phyloP scores from a whole-genome alignment of 805 yeast species.

The Candida qinlingensis region DNA sequence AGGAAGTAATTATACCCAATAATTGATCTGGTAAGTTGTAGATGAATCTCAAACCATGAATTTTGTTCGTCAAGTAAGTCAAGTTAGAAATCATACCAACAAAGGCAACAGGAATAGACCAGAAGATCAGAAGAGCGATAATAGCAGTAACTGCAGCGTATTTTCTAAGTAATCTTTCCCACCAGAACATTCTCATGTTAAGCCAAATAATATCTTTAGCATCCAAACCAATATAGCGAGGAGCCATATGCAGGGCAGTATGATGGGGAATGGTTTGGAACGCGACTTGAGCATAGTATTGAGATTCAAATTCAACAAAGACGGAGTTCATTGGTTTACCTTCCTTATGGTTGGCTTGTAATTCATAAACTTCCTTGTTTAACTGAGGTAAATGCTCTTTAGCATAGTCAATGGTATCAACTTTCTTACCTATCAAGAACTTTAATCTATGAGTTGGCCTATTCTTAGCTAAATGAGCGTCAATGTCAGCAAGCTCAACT shows the following conservation, averaged over 20 bases:
- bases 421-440: slow-evolving; percentile 47
- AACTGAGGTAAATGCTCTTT: slow-evolving; percentile 51
- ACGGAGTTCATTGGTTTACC: slow-evolving; percentile 69
- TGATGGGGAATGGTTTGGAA: slow-evolving; percentile 60
- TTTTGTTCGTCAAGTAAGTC: slow-evolving; percentile 51
- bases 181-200: slow-evolving; percentile 74
- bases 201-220: slow-evolving; percentile 65
- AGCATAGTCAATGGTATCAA: slow-evolving; percentile 57
- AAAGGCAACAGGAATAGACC: slow-evolving; percentile 78
- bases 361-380: slow-evolving; percentile 47
- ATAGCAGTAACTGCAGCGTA: slow-evolving; percentile 49
- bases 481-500: slow-evolving; percentile 40
- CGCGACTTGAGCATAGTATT: slow-evolving; percentile 71
- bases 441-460: slow-evolving; percentile 54
- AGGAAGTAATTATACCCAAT: slow-evolving; percentile 61
- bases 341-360: slow-evolving; percentile 46
- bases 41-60: slow-evolving; percentile 52
- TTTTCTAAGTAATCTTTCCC: slow-evolving; percentile 60
- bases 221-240: slow-evolving; percentile 56
- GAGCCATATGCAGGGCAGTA: slow-evolving; percentile 56
- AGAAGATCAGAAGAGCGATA: slow-evolving; percentile 49
- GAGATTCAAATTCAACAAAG: slow-evolving; percentile 73
- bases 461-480: slow-evolving; percentile 54
- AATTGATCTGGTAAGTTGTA: slow-evolving; percentile 47
- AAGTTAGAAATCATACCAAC: slow-evolving; percentile 72